Percentiles rank a stretch among this genome's conserved stretches.
These are phyloP conservation scores for Tulasnella sp. DNA, from an alignment of 768 basidiomycete species.

Conservation along the genomic window DNA sequence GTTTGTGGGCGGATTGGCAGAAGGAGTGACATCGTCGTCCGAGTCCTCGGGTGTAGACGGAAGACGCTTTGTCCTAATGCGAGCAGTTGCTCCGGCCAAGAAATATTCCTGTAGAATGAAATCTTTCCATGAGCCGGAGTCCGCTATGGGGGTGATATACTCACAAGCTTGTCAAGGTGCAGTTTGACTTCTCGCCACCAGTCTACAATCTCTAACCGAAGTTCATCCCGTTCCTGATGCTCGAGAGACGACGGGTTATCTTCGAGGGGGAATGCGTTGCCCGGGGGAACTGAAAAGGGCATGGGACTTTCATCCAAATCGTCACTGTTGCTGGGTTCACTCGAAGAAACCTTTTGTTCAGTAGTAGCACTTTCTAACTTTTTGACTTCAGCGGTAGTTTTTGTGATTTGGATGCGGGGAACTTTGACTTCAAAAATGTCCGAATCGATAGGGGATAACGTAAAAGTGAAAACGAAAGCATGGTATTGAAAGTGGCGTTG, in stretches of 20 bases:
- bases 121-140: too few species aligned
- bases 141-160: slow-evolving; percentile 22
- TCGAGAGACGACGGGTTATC: slow-evolving; percentile 13
- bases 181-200: slow-evolving; percentile 59
- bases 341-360: background rate
- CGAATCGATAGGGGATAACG: slow-evolving; percentile 33
- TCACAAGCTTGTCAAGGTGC: slow-evolving; percentile 47
- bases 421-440: slow-evolving; percentile 51
- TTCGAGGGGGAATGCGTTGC: background rate
- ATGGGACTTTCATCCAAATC: background rate
- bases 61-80: background rate
- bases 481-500: slow-evolving; percentile 33
- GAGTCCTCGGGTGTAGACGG: background rate
- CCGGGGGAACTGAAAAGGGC: too few species aligned
- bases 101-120: slow-evolving; percentile 39
- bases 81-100: slow-evolving; percentile 21
- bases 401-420: slow-evolving; percentile 45
- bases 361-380: slow-evolving; percentile 15
- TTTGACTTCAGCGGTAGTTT: slow-evolving; percentile 19
- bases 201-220: slow-evolving; percentile 46
- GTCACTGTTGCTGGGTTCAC: background rate
- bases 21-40: too few species aligned
- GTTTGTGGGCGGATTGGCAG: too few species aligned
- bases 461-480: slow-evolving; percentile 32
- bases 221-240: slow-evolving; percentile 35